Percentiles rank a stretch among this genome's conserved stretches.
Evolutionary conservation across 306 rosid species (phyloP).

Genomic region (Begonia fuchsioides): DNA sequence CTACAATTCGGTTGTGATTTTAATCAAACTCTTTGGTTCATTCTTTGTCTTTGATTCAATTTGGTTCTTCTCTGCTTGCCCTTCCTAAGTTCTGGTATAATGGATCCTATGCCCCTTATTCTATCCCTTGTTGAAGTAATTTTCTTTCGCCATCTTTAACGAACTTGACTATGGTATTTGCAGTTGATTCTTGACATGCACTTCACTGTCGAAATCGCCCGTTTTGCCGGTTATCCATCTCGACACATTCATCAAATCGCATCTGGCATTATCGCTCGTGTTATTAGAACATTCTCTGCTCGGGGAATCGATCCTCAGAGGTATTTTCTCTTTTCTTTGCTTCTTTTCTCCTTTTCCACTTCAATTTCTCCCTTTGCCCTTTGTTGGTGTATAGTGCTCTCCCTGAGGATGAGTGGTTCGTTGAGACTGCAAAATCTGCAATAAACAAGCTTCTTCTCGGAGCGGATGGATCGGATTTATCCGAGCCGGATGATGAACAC

Average conservation of each 20-base stretch:
- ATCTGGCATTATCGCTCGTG: conserved; percentile 84
- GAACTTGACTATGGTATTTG: too few relatives aligned
- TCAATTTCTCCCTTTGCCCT: too few relatives aligned
- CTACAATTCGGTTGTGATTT: too few relatives aligned
- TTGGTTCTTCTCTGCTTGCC: too few relatives aligned
- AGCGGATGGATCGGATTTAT: conserved; percentile 65
- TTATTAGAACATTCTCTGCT: conserved; percentile 74
- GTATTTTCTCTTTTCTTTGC: conserved; percentile 21
- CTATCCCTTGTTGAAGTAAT: too few relatives aligned
- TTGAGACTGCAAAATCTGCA: conserved; percentile 75
- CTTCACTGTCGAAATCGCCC: conserved; percentile 91
- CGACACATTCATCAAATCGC: conserved; percentile 81
- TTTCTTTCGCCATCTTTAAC: too few relatives aligned
- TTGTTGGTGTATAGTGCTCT: conserved; percentile 39
- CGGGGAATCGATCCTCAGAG: conserved; percentile 71
- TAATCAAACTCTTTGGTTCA: too few relatives aligned
- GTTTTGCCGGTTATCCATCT: conserved; percentile 84
- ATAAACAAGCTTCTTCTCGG: conserved; percentile 60
- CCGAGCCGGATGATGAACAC: conserved; percentile 69
- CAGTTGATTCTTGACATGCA: conserved; percentile 97
- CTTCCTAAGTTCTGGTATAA: too few relatives aligned
- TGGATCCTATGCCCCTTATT: too few relatives aligned
- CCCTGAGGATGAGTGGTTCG: conserved; percentile 94
- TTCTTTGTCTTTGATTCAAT: too few relatives aligned
- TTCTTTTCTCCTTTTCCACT: too few relatives aligned